Evolutionary conservation across 2,329 filamentous ascomycete genomes (phyloP), one percentile per base, ranked within the genome.

Genomic region (Coniochaeta prunicola): DNA sequence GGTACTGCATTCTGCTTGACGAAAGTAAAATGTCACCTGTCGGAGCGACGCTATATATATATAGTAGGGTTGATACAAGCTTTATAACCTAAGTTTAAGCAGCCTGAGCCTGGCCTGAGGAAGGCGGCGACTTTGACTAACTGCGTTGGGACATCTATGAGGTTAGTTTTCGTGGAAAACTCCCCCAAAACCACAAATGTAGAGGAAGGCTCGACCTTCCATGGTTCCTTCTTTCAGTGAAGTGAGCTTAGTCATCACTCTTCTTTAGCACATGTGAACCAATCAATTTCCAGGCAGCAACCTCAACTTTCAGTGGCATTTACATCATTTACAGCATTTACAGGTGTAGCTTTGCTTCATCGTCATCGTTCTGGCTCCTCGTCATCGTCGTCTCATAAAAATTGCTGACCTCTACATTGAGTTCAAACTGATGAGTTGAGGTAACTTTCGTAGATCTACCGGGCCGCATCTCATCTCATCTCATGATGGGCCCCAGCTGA

Each of bases 1-100:
- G 40, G 40, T 45, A 45, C 21, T 45, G 19, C 21, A 45, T 45
- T 45, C 21, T 45, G 40, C 40, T 54, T 34, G 33, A 34, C 30
- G 53, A 54, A 36, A 54, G 53, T 54, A 54, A 54, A 54, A n/a
- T 54, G 53, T 54, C 53, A 54, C 53, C 30, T 34, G 53, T 55
- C 10, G 53, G 33, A 55, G 40, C 30, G 33, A 55, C 53, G n/a
- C n/a, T 55, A 34, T 55, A 19, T 55, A 45, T n/a, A n/a, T n/a
- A n/a, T n/a, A n/a, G n/a, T n/a, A n/a, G n/a, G n/a, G 40, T 26
- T 26, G 2, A 26, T n/a, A 36, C 53, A 55, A 33, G n/a, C 12
- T 55, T 55, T 30, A 55, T 55, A 13, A 55, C 53, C 53, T 10
- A 38, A 38, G 36, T n/a, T 26, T 33, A 33, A 33, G 31, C 31